Evolutionary conservation across 345 rosid species (phyloP).

Genomic region (Lagerstroemia speciosa): DNA sequence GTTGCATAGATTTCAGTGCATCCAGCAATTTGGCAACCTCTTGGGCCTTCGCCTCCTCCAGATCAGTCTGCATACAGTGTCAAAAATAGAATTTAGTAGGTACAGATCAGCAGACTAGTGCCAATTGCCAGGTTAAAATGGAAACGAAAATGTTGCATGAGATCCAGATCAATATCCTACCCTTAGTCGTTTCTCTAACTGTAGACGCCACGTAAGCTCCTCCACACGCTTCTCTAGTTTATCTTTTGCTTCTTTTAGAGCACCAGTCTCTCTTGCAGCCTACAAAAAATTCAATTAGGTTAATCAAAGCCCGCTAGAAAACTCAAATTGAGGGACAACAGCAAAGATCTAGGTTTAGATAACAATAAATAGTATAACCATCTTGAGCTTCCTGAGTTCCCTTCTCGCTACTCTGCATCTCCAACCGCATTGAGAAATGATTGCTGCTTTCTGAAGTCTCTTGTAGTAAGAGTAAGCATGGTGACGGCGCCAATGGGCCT

Average conservation of each 20-base stretch:
- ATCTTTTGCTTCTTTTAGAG: constrained; percentile 88
- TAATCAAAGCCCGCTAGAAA: background rate
- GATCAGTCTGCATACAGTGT: constrained; percentile 35
- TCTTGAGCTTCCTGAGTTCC: constrained; percentile 84
- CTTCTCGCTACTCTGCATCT: constrained; percentile 87
- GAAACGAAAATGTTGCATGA: background rate
- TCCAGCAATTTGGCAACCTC: constrained; percentile 32
- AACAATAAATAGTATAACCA: constrained; percentile 35
- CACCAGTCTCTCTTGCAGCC: constrained; percentile 95
- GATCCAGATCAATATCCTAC: constrained; percentile 27
- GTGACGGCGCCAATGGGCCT: constrained; percentile 68
- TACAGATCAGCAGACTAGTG: constrained; percentile 5
- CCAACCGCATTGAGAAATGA: constrained; percentile 92
- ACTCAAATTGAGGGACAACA: background rate
- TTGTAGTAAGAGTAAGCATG: constrained; percentile 59
- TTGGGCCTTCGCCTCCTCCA: constrained; percentile 40
- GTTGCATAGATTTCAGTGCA: constrained; percentile 27
- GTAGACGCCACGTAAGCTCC: constrained; percentile 93
- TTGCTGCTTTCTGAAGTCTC: constrained; percentile 76
- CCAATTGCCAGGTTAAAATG: background rate
- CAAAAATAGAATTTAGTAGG: constrained; percentile 1
- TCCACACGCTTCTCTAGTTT: constrained; percentile 94
- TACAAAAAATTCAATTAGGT: no score
- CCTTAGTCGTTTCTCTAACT: constrained; percentile 87
- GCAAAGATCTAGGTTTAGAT: no score